Conservation (phyloP, 768 basidiomycete species). For the Boletus speciosus region DNA sequence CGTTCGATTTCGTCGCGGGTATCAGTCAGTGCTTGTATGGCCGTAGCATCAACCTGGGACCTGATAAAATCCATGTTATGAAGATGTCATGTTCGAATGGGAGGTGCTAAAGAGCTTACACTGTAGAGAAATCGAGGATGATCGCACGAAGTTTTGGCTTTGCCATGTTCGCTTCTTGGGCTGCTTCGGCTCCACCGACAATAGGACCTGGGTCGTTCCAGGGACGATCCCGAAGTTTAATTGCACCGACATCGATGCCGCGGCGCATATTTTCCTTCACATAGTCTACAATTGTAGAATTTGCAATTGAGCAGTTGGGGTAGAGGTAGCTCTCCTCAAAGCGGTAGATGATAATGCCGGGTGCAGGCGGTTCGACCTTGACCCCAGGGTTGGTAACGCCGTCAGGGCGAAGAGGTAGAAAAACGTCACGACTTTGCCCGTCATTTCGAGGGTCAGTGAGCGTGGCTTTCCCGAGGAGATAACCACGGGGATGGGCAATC, state of each 20-base stretch:
- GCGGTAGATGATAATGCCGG: slow-evolving; percentile 88
- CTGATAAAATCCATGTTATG: slow-evolving; percentile 34
- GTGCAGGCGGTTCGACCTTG: slow-evolving; percentile 71
- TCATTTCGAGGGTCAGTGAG: slow-evolving; percentile 41
- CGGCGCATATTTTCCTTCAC: slow-evolving; percentile 76
- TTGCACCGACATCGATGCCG: slow-evolving; percentile 66
- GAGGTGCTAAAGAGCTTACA: slow-evolving; percentile 39
- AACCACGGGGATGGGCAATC: slow-evolving; percentile 81
- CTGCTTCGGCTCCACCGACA: slow-evolving; percentile 42
- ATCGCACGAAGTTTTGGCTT: slow-evolving; percentile 78
- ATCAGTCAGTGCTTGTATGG: slow-evolving; percentile 88
- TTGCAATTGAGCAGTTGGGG: slow-evolving; percentile 69
- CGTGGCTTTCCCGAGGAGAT: slow-evolving; percentile 85
- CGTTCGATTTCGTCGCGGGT: slow-evolving; percentile 82
- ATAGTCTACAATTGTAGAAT: slow-evolving; percentile 72
- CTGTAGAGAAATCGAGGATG: slow-evolving; percentile 85
- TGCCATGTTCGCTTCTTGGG: slow-evolving; percentile 46
- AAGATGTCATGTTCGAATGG: not conserved
- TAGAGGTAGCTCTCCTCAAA: slow-evolving; percentile 89
- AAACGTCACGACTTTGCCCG: slow-evolving; percentile 64
- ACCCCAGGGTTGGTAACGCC: slow-evolving; percentile 66
- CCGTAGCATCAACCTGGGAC: slow-evolving; percentile 88
- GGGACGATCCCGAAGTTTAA: slow-evolving; percentile 68
- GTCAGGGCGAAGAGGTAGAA: slow-evolving; percentile 65
- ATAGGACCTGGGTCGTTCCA: slow-evolving; percentile 93